These are phyloP conservation scores for Osmanthus fragrans DNA, from an alignment of 257 asterid species.

Conservation along the genomic window DNA sequence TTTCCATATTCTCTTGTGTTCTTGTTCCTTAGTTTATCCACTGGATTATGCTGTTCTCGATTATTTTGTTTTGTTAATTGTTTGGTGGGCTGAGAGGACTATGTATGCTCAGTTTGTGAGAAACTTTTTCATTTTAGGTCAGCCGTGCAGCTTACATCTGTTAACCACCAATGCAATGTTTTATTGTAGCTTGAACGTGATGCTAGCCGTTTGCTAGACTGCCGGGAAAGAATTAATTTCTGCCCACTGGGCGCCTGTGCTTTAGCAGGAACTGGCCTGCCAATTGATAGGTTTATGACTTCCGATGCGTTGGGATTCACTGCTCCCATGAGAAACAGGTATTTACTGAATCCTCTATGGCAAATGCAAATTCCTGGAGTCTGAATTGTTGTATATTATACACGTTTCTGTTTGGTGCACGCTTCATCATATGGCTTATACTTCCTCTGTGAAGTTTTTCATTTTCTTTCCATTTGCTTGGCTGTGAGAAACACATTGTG, in stretches of 20 bases:
- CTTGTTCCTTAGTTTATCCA: background rate
- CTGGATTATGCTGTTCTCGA: background rate
- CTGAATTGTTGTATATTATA: background rate
- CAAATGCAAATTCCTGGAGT: background rate
- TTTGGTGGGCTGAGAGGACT: constrained; percentile 15
- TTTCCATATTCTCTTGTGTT: background rate
- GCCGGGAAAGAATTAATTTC: constrained; percentile 75
- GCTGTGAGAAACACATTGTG: background rate
- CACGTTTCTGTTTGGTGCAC: background rate
- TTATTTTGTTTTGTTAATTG: background rate
- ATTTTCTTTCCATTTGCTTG: background rate
- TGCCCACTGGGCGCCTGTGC: constrained; percentile 99
- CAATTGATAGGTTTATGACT: constrained; percentile 96
- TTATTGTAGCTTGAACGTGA: constrained; percentile 91
- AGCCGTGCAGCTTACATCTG: constrained; percentile 12
- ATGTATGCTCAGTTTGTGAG: background rate
- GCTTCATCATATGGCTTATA: background rate
- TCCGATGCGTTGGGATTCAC: constrained; percentile 87
- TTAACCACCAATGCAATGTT: constrained; percentile 23
- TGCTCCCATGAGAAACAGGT: constrained; percentile 98
- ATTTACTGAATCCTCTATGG: constrained; percentile 12
- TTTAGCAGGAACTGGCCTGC: constrained; percentile 97
- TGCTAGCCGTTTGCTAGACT: constrained; percentile 79
- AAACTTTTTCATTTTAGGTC: constrained; percentile 1
- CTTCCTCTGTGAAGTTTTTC: background rate